Evolutionary conservation across 2,329 filamentous ascomycete genomes (phyloP).

Genomic region (Aspergillus pseudoterreus): DNA sequence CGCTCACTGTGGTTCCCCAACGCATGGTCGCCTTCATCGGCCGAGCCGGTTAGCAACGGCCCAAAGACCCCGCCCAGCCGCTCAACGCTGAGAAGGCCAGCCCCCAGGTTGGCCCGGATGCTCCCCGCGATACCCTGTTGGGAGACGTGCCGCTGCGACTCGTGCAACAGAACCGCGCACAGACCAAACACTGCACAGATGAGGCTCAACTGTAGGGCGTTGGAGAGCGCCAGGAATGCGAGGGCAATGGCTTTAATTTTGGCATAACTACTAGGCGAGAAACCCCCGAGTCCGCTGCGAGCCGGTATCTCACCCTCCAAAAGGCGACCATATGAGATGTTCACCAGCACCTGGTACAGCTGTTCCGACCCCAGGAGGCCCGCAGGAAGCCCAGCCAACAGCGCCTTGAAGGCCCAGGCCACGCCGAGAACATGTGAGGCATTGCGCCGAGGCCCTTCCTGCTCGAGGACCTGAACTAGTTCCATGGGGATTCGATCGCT

Average conservation of each 20-base stretch:
- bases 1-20: conserved; percentile 15
- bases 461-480: conserved; percentile 10
- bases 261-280: conserved; percentile 17
- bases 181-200: conserved; percentile 41
- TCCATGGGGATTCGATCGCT: conserved; percentile 29
- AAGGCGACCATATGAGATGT: conserved; percentile 25
- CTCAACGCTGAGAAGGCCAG: conserved; percentile 22
- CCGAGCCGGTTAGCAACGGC: conserved; percentile 24
- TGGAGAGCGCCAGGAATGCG: conserved; percentile 35
- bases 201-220: conserved; percentile 37
- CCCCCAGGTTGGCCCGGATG: conserved; percentile 6
- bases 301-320: conserved; percentile 10
- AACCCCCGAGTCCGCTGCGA: conserved; percentile 18
- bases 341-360: conserved; percentile 29
- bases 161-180: conserved; percentile 28
- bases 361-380: conserved; percentile 36
- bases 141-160: conserved; percentile 19
- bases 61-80: conserved; percentile 31
- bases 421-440: conserved; percentile 28
- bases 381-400: conserved; percentile 35
- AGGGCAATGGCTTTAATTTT: conserved; percentile 34
- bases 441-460: conserved; percentile 11
- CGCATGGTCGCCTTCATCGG: conserved; percentile 8
- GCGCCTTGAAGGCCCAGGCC: conserved; percentile 31
- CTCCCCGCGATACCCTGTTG: conserved; percentile 12